Evolutionary conservation across 2,329 filamentous ascomycete species (phyloP).

Genomic region (Lachnellula hyalina): DNA sequence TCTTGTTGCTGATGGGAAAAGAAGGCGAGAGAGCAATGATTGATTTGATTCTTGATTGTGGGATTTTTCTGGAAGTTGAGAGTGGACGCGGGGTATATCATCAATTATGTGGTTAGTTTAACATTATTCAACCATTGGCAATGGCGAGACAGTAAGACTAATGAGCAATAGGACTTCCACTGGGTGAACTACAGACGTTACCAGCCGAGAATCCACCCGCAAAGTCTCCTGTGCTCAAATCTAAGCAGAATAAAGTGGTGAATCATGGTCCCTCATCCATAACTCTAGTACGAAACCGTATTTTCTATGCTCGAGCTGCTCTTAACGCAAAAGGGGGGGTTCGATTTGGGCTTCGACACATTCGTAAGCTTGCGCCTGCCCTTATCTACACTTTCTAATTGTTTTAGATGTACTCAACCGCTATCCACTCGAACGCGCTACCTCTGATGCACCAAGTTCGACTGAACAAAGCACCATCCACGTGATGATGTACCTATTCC

Average conservation of each 20-base stretch:
- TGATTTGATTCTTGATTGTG: slow-evolving; percentile 69
- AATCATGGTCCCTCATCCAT: slow-evolving; percentile 51
- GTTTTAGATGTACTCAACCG: slow-evolving; percentile 73
- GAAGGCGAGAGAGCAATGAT: slow-evolving; percentile 74
- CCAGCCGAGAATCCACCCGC: not conserved
- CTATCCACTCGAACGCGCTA: slow-evolving; percentile 36
- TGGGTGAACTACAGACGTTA: slow-evolving; percentile 26
- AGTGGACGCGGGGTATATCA: slow-evolving; percentile 60
- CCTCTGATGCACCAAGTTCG: not conserved
- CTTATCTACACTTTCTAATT: slow-evolving; percentile 17
- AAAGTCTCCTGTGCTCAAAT: not conserved
- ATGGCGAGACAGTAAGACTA: slow-evolving; percentile 9
- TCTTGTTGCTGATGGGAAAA: slow-evolving; percentile 69
- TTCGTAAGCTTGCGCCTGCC: slow-evolving; percentile 54
- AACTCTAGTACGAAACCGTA: slow-evolving; percentile 71
- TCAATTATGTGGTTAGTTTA: slow-evolving; percentile 67
- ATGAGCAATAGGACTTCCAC: slow-evolving; percentile 21
- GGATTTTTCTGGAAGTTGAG: slow-evolving; percentile 63
- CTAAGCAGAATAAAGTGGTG: not conserved
- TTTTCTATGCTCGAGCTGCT: slow-evolving; percentile 75
- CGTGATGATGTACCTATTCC: slow-evolving; percentile 90
- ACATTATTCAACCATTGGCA: not conserved
- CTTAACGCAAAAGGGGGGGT: slow-evolving; percentile 64
- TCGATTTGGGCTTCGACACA: slow-evolving; percentile 71
- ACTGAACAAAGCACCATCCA: slow-evolving; percentile 56